Evolutionary conservation across 306 rosid genomes (phyloP), one percentile per base, ranked within the genome.

Genomic region (Arachis hypogaea): DNA sequence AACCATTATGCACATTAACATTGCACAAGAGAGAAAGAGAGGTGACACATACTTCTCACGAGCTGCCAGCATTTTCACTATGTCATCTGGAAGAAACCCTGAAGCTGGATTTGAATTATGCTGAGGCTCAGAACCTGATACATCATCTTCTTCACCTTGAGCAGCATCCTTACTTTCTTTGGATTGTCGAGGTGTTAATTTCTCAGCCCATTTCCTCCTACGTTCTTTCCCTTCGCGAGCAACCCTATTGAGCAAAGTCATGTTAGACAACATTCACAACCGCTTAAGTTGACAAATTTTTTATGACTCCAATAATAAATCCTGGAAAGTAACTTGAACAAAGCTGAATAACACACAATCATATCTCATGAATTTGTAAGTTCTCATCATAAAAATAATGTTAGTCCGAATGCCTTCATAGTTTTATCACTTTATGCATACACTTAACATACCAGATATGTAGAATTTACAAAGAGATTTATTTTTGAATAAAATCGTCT

Each of bases 1-100:
- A 73, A 68, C 47, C 30, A 22, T 7, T 5, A 77, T 30, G 70
- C 41, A 70, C 29, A 79, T n/a, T 49, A 40, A 42, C 30, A 59
- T n/a, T 40, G 38, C 18, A 59, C 22, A 46, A n/a, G 11, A 70
- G 36, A 56, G 9, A 63, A 11, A 50, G 43, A 78, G 11, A 56
- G 73, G n/a, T 41, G 81, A 75, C 66, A 79, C 87, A 76, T 85
- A 85, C 97, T 93, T 94, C 83, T 92, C 99, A n/a, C 86, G 88
- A 16, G 91, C 83, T 45, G 88, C 92, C 77, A 94, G 90, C 88
- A 83, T 74, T 67, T 89, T 84, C 43, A 94, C 99, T 36, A 94
- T 86, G 82, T 79, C 70, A 10, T 83, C 63, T 2, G 99, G 95
- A 75, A 94, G 99, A 89, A 88, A 88, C 49, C 93, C 96, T 4